Evolutionary conservation across 768 basidiomycete species (phyloP).

Genomic region (Mycena latifolia): DNA sequence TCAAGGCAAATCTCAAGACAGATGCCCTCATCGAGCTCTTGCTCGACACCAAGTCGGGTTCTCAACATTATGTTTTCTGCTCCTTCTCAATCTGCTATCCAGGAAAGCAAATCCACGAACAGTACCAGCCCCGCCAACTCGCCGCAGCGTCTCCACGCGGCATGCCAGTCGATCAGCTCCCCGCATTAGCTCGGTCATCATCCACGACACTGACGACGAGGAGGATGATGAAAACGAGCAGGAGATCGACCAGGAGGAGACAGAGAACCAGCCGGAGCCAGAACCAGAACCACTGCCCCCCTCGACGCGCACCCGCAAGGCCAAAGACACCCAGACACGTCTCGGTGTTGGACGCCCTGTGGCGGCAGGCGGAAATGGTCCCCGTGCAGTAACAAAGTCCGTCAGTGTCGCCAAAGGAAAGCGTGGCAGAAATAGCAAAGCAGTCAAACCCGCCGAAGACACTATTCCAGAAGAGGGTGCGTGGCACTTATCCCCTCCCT

Average conservation of each 20-base stretch:
- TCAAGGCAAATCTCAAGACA: constrained; percentile 86
- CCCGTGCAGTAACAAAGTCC: constrained; percentile 74
- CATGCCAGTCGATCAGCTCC: constrained; percentile 53
- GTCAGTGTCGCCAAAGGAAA: constrained; percentile 61
- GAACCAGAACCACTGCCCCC: constrained; percentile 44
- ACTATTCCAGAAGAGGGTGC: constrained; percentile 71
- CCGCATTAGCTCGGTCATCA: constrained; percentile 59
- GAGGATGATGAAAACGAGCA: constrained; percentile 46
- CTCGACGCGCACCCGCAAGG: constrained; percentile 69
- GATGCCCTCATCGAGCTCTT: constrained; percentile 84
- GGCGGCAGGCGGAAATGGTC: constrained; percentile 73
- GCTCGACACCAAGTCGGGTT: constrained; percentile 66
- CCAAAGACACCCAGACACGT: constrained; percentile 76
- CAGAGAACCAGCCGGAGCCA: constrained; percentile 35
- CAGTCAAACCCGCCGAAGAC: constrained; percentile 62
- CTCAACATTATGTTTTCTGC: not conserved
- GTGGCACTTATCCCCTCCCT: constrained; percentile 22
- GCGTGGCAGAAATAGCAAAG: constrained; percentile 64
- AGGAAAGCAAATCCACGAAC: constrained; percentile 38
- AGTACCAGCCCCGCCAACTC: constrained; percentile 47
- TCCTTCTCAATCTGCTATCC: constrained; percentile 36
- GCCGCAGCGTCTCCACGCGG: constrained; percentile 50
- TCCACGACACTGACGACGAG: constrained; percentile 65
- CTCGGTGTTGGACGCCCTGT: constrained; percentile 81
- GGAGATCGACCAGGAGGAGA: constrained; percentile 41